phyloP scores from a whole-genome alignment of 2,329 filamentous ascomycete species.

The Alternaria sp. region DNA sequence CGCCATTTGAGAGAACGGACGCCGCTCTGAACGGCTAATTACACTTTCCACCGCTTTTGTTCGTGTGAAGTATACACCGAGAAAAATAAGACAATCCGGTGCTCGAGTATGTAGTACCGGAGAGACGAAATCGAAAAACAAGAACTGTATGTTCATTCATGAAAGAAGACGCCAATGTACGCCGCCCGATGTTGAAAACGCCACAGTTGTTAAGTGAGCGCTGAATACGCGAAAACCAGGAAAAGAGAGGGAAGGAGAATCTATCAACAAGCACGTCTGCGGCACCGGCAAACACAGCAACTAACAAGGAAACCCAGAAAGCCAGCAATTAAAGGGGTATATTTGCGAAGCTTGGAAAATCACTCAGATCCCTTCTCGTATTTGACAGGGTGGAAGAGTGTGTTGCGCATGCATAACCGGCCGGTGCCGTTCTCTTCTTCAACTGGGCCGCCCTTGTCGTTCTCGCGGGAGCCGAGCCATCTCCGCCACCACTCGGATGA shows the following conservation, averaged over 20 bases:
- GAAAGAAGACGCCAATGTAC: conserved; percentile 39
- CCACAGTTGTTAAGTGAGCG: conserved; percentile 24
- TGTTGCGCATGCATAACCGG: conserved; percentile 57
- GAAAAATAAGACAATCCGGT: conserved; percentile 10
- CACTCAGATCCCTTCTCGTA: conserved; percentile 54
- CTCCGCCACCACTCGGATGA: conserved; percentile 59
- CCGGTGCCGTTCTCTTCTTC: conserved; percentile 57
- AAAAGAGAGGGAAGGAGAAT: conserved; percentile 25
- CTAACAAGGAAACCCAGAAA: conserved; percentile 23
- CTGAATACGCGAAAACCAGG: conserved; percentile 35
- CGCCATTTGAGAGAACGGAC: conserved; percentile 23
- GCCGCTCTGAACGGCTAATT: conserved; percentile 37
- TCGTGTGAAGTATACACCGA: conserved; percentile 32
- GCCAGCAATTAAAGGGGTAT: conserved; percentile 38
- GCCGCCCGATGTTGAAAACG: conserved; percentile 42
- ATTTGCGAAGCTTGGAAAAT: conserved; percentile 28
- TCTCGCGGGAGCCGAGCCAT: conserved; percentile 60
- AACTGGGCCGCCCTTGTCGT: conserved; percentile 53
- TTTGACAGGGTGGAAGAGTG: conserved; percentile 61
- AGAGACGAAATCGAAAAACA: conserved; percentile 20
- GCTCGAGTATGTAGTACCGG: conserved; percentile 17
- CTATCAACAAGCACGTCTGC: conserved; percentile 31
- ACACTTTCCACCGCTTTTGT: conserved; percentile 37
- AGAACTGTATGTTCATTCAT: conserved; percentile 12
- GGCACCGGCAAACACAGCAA: conserved; percentile 26